Conservation (phyloP, 2,329 filamentous ascomycete species). For the Lachnellula occidentalis region DNA sequence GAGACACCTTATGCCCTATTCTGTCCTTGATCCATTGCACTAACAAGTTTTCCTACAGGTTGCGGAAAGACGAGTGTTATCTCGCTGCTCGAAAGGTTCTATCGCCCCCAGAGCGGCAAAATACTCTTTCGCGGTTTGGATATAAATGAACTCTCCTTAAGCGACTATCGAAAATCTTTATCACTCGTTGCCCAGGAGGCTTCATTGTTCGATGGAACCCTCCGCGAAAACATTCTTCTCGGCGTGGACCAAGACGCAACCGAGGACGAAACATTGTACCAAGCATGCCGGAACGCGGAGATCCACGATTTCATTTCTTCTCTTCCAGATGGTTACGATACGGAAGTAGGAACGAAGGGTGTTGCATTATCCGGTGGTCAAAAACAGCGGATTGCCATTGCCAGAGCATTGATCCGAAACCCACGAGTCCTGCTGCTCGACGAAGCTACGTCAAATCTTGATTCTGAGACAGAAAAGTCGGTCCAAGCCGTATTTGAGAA, state of each 20-base stretch:
- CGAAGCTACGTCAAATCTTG: constrained; percentile 58
- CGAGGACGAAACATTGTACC: constrained; percentile 62
- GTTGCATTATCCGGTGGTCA: constrained; percentile 88
- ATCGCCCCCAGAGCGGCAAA: constrained; percentile 52
- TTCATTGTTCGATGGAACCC: constrained; percentile 59
- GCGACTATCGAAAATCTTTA: constrained; percentile 57
- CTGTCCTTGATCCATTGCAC: not conserved
- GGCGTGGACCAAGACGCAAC: constrained; percentile 44
- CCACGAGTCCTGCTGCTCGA: constrained; percentile 64
- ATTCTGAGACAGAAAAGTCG: constrained; percentile 49
- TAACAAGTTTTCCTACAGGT: constrained; percentile 5
- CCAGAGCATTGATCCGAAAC: constrained; percentile 60
- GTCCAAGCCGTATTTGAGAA: constrained; percentile 62
- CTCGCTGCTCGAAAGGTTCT: constrained; percentile 61
- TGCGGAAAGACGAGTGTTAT: constrained; percentile 72
- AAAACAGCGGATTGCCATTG: constrained; percentile 89
- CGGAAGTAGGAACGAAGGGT: constrained; percentile 83
- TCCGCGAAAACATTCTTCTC: constrained; percentile 63
- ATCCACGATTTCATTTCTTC: constrained; percentile 81
- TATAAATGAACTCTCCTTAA: constrained; percentile 51
- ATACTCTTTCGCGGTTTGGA: constrained; percentile 58
- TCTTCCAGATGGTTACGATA: constrained; percentile 82
- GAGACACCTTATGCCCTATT: not conserved
- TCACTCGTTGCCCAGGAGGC: constrained; percentile 70
- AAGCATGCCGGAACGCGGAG: constrained; percentile 62